Percentiles rank a stretch among this genome's conserved stretches.
These are phyloP conservation scores for Endothia cerciana DNA, from an alignment of 2,329 filamentous ascomycete species.

Conservation along the genomic window DNA sequence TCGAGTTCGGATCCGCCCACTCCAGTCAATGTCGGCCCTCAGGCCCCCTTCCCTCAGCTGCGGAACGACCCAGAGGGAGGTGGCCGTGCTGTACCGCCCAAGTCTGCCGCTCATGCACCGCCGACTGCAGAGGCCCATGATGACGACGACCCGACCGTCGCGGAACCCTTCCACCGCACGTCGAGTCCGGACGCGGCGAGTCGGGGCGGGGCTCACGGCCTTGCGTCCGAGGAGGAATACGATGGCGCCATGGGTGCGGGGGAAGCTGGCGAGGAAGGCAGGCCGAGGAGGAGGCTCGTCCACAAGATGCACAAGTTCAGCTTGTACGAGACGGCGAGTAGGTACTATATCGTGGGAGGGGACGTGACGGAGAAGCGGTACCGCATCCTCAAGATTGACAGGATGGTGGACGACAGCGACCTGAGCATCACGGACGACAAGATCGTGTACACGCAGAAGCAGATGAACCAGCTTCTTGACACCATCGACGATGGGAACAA, in stretches of 20 bases:
- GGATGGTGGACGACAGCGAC: constrained; percentile 78
- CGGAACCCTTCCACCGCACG: constrained; percentile 60
- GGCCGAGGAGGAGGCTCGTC: constrained; percentile 41
- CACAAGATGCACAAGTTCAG: constrained; percentile 93
- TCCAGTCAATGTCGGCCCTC: constrained; percentile 11
- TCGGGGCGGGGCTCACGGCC: constrained; percentile 33
- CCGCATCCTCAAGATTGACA: constrained; percentile 91
- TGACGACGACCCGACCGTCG: constrained; percentile 61
- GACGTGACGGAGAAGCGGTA: constrained; percentile 89
- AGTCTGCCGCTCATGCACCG: constrained; percentile 26
- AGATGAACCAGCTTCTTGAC: constrained; percentile 91
- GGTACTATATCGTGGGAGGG: constrained; percentile 92
- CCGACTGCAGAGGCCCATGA: constrained; percentile 52
- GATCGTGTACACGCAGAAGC: constrained; percentile 87
- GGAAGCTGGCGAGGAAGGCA: constrained; percentile 38
- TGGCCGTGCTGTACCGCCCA: constrained; percentile 33
- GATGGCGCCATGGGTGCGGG: constrained; percentile 34
- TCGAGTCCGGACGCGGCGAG: constrained; percentile 53
- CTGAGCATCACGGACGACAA: constrained; percentile 91
- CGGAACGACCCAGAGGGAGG: constrained; percentile 25
- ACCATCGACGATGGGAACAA: constrained; percentile 96
- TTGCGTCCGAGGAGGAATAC: constrained; percentile 32
- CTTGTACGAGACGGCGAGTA: constrained; percentile 91
- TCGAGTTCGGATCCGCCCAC: constrained; percentile 15
- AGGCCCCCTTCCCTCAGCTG: constrained; percentile 24